Evolutionary conservation across 169 alveolate species (phyloP).

Genomic region (Babesia caballi): DNA sequence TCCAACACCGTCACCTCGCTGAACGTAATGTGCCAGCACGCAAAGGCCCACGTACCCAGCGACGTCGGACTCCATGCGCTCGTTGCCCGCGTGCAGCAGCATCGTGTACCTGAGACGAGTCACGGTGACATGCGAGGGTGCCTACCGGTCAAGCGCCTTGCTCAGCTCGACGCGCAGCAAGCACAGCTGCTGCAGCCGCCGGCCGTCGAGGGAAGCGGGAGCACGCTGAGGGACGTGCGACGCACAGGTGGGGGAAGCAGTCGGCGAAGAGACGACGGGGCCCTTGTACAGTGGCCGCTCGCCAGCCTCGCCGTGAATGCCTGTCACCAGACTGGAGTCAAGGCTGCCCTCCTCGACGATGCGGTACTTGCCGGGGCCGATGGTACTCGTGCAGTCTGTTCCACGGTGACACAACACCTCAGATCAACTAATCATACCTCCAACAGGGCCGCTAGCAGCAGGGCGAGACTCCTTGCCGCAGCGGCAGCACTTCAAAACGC

Average conservation of each 20-base stretch:
- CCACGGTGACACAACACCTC: background rate
- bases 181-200: conserved; percentile 28
- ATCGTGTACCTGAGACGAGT: background rate
- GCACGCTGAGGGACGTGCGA: no score
- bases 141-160: conserved; percentile 16
- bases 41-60: background rate
- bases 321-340: conserved; percentile 3
- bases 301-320: conserved; percentile 19
- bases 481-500: conserved; percentile 42
- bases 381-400: background rate
- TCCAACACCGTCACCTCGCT: conserved; percentile 8
- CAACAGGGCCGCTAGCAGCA: background rate
- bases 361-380: conserved; percentile 7
- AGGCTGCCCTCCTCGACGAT: conserved; percentile 27
- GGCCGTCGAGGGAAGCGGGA: background rate
- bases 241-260: no score
- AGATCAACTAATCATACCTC: background rate
- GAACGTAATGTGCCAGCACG: background rate
- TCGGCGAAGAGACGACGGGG: background rate
- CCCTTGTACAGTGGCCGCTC: background rate
- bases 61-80: background rate
- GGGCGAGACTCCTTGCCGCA: conserved; percentile 11
- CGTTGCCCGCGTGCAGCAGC: conserved; percentile 9
- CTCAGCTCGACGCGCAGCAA: conserved; percentile 21
- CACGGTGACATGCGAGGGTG: background rate